A percentile compares a stretch with the other conserved stretches of the same genome.
phyloP scores from a whole-genome alignment of 1,284 basidiomycete genomes.

The Boletus semigastroideus region DNA sequence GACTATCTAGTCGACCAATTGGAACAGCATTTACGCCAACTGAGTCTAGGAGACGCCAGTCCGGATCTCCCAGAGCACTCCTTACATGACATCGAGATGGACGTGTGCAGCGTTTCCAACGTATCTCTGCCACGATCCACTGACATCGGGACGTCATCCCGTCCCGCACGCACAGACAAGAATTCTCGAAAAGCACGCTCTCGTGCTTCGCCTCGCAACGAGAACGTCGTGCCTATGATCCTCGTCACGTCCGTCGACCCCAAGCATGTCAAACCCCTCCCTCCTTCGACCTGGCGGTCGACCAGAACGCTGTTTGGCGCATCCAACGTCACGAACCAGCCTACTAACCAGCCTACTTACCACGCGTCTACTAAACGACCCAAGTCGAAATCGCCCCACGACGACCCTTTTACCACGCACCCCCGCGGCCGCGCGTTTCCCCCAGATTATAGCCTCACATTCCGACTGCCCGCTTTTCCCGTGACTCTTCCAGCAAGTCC shows the following conservation, averaged over 20 bases:
- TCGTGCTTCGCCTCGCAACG: not conserved
- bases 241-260: constrained; percentile 29
- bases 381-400: not conserved
- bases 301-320: constrained; percentile 16
- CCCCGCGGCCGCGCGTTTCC: not conserved
- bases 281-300: constrained; percentile 9
- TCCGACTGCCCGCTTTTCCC: constrained; percentile 17
- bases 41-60: constrained; percentile 18
- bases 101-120: not conserved
- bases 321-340: constrained; percentile 10
- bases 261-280: constrained; percentile 24
- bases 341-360: constrained; percentile 8
- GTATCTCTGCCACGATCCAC: not conserved
- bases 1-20: constrained; percentile 26
- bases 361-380: not conserved
- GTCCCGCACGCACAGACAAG: not conserved
- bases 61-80: not conserved
- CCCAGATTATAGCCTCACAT: constrained; percentile 6
- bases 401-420: constrained; percentile 24
- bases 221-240: constrained; percentile 22
- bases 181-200: not conserved
- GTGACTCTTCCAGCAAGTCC: not conserved
- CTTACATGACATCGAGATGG: not conserved
- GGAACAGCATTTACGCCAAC: constrained; percentile 20
- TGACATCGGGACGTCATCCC: not conserved